Evolutionary conservation across 257 asterid genomes (phyloP).

Genomic region (Solanum arcanum): DNA sequence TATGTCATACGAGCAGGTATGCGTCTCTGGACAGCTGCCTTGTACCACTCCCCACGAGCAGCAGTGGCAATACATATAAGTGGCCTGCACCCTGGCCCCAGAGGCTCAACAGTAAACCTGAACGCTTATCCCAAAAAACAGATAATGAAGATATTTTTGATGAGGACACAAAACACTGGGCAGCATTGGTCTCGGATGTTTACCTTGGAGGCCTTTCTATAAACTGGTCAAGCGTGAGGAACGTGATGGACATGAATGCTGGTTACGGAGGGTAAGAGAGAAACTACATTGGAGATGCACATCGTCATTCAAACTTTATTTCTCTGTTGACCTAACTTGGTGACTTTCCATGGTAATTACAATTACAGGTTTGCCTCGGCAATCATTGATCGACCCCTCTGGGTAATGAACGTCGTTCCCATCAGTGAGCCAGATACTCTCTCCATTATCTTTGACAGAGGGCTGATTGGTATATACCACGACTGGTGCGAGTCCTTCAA

Average conservation of each 20-base stretch:
- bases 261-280: conserved; percentile 59
- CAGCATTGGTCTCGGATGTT: conserved; percentile 68
- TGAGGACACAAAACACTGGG: conserved; percentile 71
- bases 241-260: conserved; percentile 78
- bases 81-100: conserved; percentile 96
- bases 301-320: neutral
- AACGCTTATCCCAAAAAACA: conserved; percentile 31
- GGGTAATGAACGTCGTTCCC: conserved; percentile 80
- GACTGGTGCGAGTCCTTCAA: conserved; percentile 78
- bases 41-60: conserved; percentile 24
- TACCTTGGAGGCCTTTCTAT: conserved; percentile 56
- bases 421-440: conserved; percentile 44
- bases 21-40: conserved; percentile 63
- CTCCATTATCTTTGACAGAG: conserved; percentile 52
- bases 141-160: conserved; percentile 46
- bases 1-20: conserved; percentile 38
- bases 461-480: conserved; percentile 63
- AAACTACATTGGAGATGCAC: neutral
- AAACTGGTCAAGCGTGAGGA: conserved; percentile 64
- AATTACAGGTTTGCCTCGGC: conserved; percentile 56
- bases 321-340: neutral
- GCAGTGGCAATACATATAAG: conserved; percentile 8
- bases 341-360: neutral
- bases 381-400: conserved; percentile 29
- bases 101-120: conserved; percentile 57